Evolutionary conservation across 2,329 filamentous ascomycete species (phyloP).

Genomic region (Fusarium chuoi): DNA sequence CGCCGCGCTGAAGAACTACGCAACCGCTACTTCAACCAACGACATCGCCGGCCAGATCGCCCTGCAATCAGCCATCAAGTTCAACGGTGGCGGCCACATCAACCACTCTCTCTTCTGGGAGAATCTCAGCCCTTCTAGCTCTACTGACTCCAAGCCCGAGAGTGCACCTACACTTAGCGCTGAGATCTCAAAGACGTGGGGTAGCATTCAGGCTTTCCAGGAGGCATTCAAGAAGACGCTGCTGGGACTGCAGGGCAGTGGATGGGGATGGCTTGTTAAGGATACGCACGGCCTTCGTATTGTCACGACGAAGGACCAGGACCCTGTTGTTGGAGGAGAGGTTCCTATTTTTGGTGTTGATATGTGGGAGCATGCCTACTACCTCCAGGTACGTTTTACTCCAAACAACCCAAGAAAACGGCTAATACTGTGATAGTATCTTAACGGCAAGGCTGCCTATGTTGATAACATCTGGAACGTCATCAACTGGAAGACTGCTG

Average conservation of each 20-base stretch:
- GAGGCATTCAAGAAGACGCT: constrained; percentile 73
- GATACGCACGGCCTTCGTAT: constrained; percentile 72
- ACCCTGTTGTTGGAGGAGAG: constrained; percentile 72
- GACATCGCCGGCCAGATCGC: constrained; percentile 73
- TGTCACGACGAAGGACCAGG: constrained; percentile 87
- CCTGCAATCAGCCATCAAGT: constrained; percentile 79
- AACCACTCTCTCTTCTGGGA: constrained; percentile 96
- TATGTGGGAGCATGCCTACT: constrained; percentile 96
- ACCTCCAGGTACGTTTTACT: constrained; percentile 71
- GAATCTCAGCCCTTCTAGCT: constrained; percentile 74
- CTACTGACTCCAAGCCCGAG: constrained; percentile 65
- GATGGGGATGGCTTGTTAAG: constrained; percentile 88
- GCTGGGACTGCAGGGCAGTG: constrained; percentile 81
- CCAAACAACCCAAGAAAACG: neutral
- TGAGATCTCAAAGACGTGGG: constrained; percentile 74
- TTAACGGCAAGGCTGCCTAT: constrained; percentile 80
- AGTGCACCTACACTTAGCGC: constrained; percentile 67
- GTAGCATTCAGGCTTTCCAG: constrained; percentile 73
- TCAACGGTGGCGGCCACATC: constrained; percentile 92
- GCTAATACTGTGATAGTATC: constrained; percentile 63
- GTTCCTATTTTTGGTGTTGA: constrained; percentile 82
- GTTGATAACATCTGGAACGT: constrained; percentile 82
- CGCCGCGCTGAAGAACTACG: constrained; percentile 69
- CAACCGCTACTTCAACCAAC: constrained; percentile 62
- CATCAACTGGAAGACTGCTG: constrained; percentile 79